Conservation (phyloP, 306 rosid species). For the Ochetophila trinervis region DNA sequence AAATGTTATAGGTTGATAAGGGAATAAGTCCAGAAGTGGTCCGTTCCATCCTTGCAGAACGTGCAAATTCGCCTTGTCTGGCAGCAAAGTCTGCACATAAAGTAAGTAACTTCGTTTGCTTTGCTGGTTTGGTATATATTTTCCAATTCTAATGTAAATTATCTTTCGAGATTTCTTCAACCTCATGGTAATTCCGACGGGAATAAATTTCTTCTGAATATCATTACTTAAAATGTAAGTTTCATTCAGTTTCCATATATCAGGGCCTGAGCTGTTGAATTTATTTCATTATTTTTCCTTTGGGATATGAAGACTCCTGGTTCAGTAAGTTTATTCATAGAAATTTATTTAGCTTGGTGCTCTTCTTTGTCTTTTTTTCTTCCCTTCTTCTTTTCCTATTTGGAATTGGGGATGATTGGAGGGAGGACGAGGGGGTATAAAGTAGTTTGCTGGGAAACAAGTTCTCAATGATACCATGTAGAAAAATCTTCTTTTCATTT, state of each 20-base stretch:
- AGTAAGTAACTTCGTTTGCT: conserved; percentile 36
- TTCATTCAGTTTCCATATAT: no score
- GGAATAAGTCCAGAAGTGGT: conserved; percentile 75
- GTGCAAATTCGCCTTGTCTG: conserved; percentile 71
- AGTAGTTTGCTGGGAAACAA: no score
- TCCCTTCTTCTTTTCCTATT: no score
- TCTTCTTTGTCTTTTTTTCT: no score
- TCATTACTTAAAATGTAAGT: neutral
- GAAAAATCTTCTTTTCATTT: neutral
- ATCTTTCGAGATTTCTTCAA: neutral
- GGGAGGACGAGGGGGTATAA: no score
- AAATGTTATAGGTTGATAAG: conserved; percentile 70
- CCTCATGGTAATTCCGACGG: neutral
- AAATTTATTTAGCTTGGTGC: no score
- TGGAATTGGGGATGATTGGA: no score
- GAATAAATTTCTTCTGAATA: neutral
- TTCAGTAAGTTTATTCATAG: no score
- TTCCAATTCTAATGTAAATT: neutral
- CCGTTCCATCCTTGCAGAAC: conserved; percentile 71
- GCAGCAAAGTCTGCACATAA: conserved; percentile 77
- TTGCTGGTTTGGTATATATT: neutral
- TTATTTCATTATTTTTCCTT: no score
- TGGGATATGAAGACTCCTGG: no score
- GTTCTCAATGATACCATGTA: no score
- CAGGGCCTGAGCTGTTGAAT: no score